Evolutionary conservation across 176 grass and related monocot genomes (phyloP).

Genomic region (Canna indica): DNA sequence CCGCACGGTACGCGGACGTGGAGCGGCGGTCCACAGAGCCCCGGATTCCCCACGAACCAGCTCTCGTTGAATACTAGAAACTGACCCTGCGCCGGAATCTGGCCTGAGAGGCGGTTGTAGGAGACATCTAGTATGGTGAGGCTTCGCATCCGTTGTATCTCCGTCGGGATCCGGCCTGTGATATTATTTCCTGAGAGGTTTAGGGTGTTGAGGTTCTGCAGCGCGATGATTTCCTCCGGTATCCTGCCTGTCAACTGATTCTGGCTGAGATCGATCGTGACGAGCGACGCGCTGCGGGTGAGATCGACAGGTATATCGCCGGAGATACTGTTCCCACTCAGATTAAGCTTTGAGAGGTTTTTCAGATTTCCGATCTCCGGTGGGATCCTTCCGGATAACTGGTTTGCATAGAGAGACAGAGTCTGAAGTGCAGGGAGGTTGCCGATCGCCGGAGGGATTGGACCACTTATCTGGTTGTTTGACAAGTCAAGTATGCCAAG

Average conservation of each 20-base stretch:
- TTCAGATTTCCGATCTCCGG: constrained; percentile 50
- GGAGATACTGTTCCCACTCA: constrained; percentile 39
- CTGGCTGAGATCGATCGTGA: constrained; percentile 25
- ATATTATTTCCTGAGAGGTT: constrained; percentile 37
- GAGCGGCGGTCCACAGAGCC: constrained; percentile 35
- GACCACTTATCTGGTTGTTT: constrained; percentile 1
- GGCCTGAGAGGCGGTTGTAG: constrained; percentile 33
- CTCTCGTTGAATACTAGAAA: constrained; percentile 45
- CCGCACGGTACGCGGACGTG: background rate
- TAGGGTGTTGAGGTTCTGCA: constrained; percentile 23
- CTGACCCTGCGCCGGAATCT: constrained; percentile 31
- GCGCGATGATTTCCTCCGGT: constrained; percentile 28
- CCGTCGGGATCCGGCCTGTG: constrained; percentile 30
- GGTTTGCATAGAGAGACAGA: constrained; percentile 54
- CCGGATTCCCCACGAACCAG: constrained; percentile 62
- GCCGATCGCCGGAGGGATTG: constrained; percentile 55
- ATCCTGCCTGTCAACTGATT: constrained; percentile 41
- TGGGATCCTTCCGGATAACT: constrained; percentile 43
- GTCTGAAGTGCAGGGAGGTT: constrained; percentile 60
- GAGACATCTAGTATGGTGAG: constrained; percentile 35
- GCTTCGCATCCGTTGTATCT: background rate
- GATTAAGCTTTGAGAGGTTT: constrained; percentile 36
- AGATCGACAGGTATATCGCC: constrained; percentile 39
- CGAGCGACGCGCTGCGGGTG: constrained; percentile 29
- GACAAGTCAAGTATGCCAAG: background rate